Evolutionary conservation across 1,139 yeast species (phyloP), one percentile per base, ranked within the genome.

Genomic region (Diutina catenulata): DNA sequence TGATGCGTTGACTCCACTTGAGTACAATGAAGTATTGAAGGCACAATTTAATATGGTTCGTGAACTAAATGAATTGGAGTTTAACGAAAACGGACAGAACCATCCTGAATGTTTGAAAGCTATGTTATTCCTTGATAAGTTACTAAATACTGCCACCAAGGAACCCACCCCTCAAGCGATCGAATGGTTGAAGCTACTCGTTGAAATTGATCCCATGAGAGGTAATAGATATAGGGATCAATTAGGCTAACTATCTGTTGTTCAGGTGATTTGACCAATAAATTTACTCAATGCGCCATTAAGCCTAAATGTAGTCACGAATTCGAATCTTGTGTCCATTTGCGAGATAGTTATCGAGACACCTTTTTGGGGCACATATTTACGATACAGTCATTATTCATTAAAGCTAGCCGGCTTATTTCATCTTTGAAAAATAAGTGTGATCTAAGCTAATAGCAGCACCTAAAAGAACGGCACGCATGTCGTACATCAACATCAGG

Each of bases 31-130:
- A 0, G 29, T 44, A 14, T 56, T 80, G 29, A 46, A 59, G 4
- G 53, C 58, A 3, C 70, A 74, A 37, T 43, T 64, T 15, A 47
- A 53, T 5, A 52, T 53, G 9, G 61, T 80, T 6, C 49, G 60
- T 5, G 80, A 77, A 43, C 62, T 81, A 41, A 80, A 80, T 48
- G 73, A 68, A 24, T 51, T 74, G 31, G 84, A 81, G 47, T 70
- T 65, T 40, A 64, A 66, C 3, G 87, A 79, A 39, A 63, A 70
- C 7, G 71, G 72, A 1, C 53, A 52, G 40, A 82, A 78, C 42
- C 77, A 79, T 48, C 64, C 66, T 36, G 80, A 91, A 86, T 81
- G 91, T 46, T 56, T 80, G 42, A 78, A 80, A 47, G 60, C 71
- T 6, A 59, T 71, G 19, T 53, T 76, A 5, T 61, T 64, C 24